Evolutionary conservation across 768 basidiomycete species (phyloP), one percentile per base, ranked within the genome.

Genomic region (Galerina marginata): DNA sequence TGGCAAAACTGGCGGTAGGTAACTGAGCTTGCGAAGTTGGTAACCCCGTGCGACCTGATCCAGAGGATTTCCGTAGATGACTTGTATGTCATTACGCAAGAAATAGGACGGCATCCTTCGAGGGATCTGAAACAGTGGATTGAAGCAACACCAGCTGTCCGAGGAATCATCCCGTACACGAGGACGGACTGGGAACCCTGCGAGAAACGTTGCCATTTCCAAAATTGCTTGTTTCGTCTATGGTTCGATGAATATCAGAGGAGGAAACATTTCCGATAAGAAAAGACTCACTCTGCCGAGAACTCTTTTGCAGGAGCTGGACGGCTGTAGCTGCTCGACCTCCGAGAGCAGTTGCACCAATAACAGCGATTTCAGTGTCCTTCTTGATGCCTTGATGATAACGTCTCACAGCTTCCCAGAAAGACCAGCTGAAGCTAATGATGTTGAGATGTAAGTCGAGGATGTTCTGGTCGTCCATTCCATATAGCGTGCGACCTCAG

Each of bases 401-500:
- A n/a, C 91, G 85, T 58, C 89, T 79, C 20, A 89, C 80, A 3
- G 90, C 91, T 70, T 93, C 91, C 90, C 90, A 93, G 39, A 92
- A 80, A 7, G 90, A 86, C 91, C 91, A 93, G 39, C 82, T 83
- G 64, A 92, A 90, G 75, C 88, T 92, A 71, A 92, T 5, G 91
- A 91, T 2, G 89, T 83, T 2, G 91, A 89, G 45, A 92, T 82
- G 61, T 84, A 92, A 4, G 85, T 79, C 0, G 91, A 93, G 16
- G 83, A 79, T 4, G 85, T 77, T 60, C 87, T 82, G 15, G 87
- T 90, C 20, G 87, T 88, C 88, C 90, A 91, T 59, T 91, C 87
- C 85, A 93, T 84, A 67, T 92, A 87, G 62, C 76, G 80, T 53
- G 79, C 83, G 48, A 88, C 87, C 67, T 91, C 91, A 6, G 76